Evolutionary conservation across 1,139 yeast genomes (phyloP), one percentile per base, ranked within the genome.

Genomic region (Saccharomyces hybrid): DNA sequence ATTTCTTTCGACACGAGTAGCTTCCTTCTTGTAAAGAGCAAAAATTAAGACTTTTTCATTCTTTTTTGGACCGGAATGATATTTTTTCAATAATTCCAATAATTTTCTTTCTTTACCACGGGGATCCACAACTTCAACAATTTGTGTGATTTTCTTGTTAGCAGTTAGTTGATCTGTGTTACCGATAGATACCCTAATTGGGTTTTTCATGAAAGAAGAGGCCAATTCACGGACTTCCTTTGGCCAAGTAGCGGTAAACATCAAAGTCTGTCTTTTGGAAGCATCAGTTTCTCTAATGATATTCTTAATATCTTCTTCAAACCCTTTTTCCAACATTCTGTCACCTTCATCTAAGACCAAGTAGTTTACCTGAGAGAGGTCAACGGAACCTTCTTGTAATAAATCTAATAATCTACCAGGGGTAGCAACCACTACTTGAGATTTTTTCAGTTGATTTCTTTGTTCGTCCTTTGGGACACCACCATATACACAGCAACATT

Each of bases 391-490:
- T 68, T 93, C 99, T 61, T 91, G 86, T 62, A 93, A 78, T 67
- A 95, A 78, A 75, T 93, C 99, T 59, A 90, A 80, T 65, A 95
- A 77, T 71, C 99, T 83, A 61, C 99, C 99, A 13, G 99, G 99
- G 5, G 99, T 95, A 42, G 98, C 99, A 65, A 95, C 88, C 14
- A 91, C 95, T 58, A 90, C 84, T 64, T 85, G 84, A 32, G 87
- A 80, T 54, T 71, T 79, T 59, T 76, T 79, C 61, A 91, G 75
- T 57, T 84, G 82, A 57, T 73, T 76, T 66, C 91, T 81, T 74
- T 93, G 99, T 59, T 87, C 95, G 60, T 88, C 95, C 71, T 93
- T 93, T 61, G 97, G 87, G 54, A 95, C 99, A 73, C 99, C 99
- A 60, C 99, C 99, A 65, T 95, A 95, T 31, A 93, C 79, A 72